A percentile compares a stretch with the other conserved stretches of the same genome.
phyloP scores from a whole-genome alignment of 2,329 filamentous ascomycete genomes.

The Pseudonectria buxi region DNA sequence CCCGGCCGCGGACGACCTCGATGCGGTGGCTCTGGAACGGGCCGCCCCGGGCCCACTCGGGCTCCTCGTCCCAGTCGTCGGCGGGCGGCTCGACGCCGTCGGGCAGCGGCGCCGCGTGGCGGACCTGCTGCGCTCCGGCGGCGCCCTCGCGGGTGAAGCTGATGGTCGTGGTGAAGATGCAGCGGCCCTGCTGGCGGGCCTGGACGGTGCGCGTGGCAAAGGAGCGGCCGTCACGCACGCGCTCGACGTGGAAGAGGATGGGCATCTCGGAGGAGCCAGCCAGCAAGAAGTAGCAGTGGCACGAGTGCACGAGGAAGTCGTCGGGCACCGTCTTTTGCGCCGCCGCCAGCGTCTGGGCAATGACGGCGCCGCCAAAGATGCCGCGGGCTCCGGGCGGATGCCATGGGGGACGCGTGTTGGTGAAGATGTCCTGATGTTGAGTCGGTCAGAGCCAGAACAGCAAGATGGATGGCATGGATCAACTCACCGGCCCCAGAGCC shows the following conservation, averaged over 20 bases:
- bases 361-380: conserved; percentile 88
- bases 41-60: conserved; percentile 43
- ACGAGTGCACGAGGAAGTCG: conserved; percentile 82
- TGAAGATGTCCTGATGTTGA: conserved; percentile 92
- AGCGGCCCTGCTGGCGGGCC: conserved; percentile 76
- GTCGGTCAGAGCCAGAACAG: no score
- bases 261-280: conserved; percentile 80
- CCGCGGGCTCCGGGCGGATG: conserved; percentile 86
- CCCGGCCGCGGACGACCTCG: conserved; percentile 26
- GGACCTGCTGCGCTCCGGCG: conserved; percentile 45
- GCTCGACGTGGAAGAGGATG: conserved; percentile 90
- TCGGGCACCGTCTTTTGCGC: conserved; percentile 79
- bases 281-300: conserved; percentile 98
- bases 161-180: conserved; percentile 93
- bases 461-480: no score
- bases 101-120: conserved; percentile 61
- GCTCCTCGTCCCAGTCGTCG: conserved; percentile 35
- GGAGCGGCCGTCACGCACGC: conserved; percentile 81
- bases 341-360: conserved; percentile 83
- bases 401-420: conserved; percentile 87
- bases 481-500: conserved; percentile 66
- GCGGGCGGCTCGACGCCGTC: conserved; percentile 30
- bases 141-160: conserved; percentile 70
- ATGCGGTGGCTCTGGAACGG: conserved; percentile 43
- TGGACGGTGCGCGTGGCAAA: conserved; percentile 95